phyloP scores from a whole-genome alignment of 2,329 filamentous ascomycete genomes.

The Trichophyton benhamiae region DNA sequence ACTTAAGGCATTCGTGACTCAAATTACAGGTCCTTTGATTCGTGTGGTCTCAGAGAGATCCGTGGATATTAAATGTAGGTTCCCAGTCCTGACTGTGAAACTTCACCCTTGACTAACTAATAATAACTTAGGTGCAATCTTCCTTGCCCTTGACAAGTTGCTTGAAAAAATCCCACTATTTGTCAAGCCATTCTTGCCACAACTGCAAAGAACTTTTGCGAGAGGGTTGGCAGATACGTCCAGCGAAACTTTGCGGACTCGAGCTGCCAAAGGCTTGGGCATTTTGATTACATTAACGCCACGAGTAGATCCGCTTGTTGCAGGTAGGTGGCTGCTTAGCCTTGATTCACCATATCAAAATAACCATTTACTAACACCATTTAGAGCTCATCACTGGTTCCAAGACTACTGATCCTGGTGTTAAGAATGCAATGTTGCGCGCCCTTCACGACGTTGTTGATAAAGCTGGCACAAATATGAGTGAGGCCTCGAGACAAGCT shows the following conservation, averaged over 20 bases:
- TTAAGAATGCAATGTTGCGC: constrained; percentile 92
- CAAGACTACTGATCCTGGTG: constrained; percentile 75
- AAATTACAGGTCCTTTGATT: constrained; percentile 94
- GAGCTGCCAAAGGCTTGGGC: constrained; percentile 86
- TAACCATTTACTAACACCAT: constrained; percentile 17
- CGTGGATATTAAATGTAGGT: constrained; percentile 68
- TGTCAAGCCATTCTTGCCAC: constrained; percentile 91
- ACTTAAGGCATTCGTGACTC: constrained; percentile 87
- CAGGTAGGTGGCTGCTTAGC: constrained; percentile 26
- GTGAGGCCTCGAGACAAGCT: constrained; percentile 72
- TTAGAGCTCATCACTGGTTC: constrained; percentile 83
- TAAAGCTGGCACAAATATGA: constrained; percentile 91
- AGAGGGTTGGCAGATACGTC: constrained; percentile 88
- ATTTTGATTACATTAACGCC: constrained; percentile 93
- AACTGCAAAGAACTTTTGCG: constrained; percentile 91
- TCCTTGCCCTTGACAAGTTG: constrained; percentile 86
- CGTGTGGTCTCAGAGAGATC: constrained; percentile 95
- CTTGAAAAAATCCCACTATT: constrained; percentile 93
- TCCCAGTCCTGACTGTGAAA: neutral
- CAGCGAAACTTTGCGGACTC: constrained; percentile 72
- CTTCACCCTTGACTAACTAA: constrained; percentile 15
- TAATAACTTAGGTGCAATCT: constrained; percentile 57
- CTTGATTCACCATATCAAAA: neutral
- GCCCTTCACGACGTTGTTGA: constrained; percentile 91
- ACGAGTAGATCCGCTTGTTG: constrained; percentile 84